Evolutionary conservation across 805 yeast genomes (phyloP).

Genomic region (Starmerella vitae): DNA sequence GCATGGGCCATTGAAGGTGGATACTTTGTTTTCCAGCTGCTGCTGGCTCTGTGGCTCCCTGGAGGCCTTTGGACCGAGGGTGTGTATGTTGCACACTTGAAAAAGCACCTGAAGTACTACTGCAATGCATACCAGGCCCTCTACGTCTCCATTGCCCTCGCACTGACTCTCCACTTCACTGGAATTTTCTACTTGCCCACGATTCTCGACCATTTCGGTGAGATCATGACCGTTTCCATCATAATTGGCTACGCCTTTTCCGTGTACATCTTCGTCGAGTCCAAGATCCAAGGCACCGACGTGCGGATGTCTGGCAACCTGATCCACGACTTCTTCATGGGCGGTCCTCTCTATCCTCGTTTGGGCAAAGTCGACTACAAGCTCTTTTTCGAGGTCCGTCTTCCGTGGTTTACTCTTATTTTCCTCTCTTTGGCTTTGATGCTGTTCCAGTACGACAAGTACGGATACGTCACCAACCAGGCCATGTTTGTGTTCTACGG

Average conservation of each 20-base stretch:
- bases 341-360: constrained; percentile 94
- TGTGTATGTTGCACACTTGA: constrained; percentile 74
- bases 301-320: constrained; percentile 86
- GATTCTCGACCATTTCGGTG: constrained; percentile 71
- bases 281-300: constrained; percentile 56
- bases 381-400: constrained; percentile 94
- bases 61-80: constrained; percentile 86
- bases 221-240: constrained; percentile 87
- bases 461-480: constrained; percentile 70
- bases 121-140: constrained; percentile 86
- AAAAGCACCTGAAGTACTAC: constrained; percentile 74
- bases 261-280: constrained; percentile 53
- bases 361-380: constrained; percentile 84
- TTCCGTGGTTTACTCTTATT: constrained; percentile 89
- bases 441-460: constrained; percentile 64
- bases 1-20: constrained; percentile 61
- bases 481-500: constrained; percentile 61
- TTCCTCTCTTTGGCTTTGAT: constrained; percentile 63
- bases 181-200: constrained; percentile 62
- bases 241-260: constrained; percentile 61
- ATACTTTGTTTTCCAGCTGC: constrained; percentile 54
- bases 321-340: constrained; percentile 88
- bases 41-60: constrained; percentile 72
- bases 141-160: constrained; percentile 50
- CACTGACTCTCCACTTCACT: constrained; percentile 52